Evolutionary conservation across 257 asterid genomes (phyloP), one percentile per base, ranked within the genome.

Genomic region (Rhazya stricta): DNA sequence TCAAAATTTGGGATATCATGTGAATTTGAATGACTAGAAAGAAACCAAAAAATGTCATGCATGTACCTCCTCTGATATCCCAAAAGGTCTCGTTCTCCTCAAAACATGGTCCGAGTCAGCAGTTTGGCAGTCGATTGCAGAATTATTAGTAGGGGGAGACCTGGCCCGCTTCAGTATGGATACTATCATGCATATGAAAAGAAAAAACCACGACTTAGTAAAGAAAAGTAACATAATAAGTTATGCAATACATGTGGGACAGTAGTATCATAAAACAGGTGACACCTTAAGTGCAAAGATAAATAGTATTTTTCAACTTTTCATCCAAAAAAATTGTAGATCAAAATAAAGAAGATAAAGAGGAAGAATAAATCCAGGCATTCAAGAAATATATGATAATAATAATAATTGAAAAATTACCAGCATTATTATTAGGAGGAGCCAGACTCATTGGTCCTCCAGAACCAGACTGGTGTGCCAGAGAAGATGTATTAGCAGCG

Each of bases 141-240:
- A 84, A 87, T 72, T 83, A 79, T 83, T 82, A 82, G 86, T 72
- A 63, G 88, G 81, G 73, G 89, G 86, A 81, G 83, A 85, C 85
- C 86, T 86, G 67, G 90, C 85, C 69, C 80, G 85, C 88, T 89
- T 89, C 79, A 81, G 79, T 85, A 82, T 77, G 45, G 82, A 79
- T 37, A 51, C 91, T 88, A 80, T 73, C 78, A 66, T 45, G 77
- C 41, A 25, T 34, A 53, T 34, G 65, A 5, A 51, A 36, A 34
- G 50, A 34, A 54, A 34, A 71, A 71, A 27, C 11, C 58, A 51
- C 0, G 4, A 54, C n/a, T 46, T 19, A 9, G 63, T 16, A n/a
- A 36, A 60, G 67, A 6, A 25, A 57, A 62, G 68, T 15, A 62
- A 45, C 3, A 48, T 32, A 29, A 19, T 32, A 30, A 15, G 30